Percentiles rank a stretch among this genome's conserved stretches.
Conservation (phyloP, 768 basidiomycete species). For the Mycena polygramma region DNA sequence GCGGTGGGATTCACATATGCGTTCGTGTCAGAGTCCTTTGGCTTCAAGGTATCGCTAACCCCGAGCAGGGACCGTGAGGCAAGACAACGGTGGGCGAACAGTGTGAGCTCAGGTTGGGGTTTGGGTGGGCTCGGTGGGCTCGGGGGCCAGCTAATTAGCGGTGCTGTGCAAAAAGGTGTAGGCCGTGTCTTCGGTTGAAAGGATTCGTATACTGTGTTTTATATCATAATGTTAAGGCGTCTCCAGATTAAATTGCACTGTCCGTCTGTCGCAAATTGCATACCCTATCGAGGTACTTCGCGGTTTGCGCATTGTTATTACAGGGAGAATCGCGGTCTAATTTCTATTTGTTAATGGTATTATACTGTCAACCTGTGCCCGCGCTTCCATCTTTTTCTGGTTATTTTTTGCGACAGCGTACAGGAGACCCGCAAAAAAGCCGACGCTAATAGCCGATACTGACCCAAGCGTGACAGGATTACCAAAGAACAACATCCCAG, state of each 20-base stretch:
- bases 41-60: neutral
- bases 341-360: slow-evolving; percentile 75
- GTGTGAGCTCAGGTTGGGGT: slow-evolving; percentile 77
- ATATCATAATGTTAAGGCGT: neutral
- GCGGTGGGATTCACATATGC: slow-evolving; percentile 97
- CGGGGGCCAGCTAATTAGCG: slow-evolving; percentile 86
- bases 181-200: slow-evolving; percentile 77
- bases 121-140: slow-evolving; percentile 79
- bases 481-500: slow-evolving; percentile 98
- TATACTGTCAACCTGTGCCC: slow-evolving; percentile 62
- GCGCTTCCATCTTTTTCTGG: slow-evolving; percentile 83
- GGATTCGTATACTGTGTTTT: neutral
- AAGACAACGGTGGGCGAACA: slow-evolving; percentile 90
- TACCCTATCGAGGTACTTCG: no score
- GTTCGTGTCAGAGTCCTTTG: slow-evolving; percentile 59
- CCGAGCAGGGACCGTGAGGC: slow-evolving; percentile 86
- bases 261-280: neutral
- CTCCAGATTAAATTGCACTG: neutral
- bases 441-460: slow-evolving; percentile 87
- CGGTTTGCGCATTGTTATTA: neutral
- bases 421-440: slow-evolving; percentile 92
- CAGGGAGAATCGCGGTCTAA: neutral
- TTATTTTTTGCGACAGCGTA: slow-evolving; percentile 97
- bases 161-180: slow-evolving; percentile 86
- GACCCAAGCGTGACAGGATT: slow-evolving; percentile 91